Conservation (phyloP, 2,329 filamentous ascomycete species). For the Phoma sp. region DNA sequence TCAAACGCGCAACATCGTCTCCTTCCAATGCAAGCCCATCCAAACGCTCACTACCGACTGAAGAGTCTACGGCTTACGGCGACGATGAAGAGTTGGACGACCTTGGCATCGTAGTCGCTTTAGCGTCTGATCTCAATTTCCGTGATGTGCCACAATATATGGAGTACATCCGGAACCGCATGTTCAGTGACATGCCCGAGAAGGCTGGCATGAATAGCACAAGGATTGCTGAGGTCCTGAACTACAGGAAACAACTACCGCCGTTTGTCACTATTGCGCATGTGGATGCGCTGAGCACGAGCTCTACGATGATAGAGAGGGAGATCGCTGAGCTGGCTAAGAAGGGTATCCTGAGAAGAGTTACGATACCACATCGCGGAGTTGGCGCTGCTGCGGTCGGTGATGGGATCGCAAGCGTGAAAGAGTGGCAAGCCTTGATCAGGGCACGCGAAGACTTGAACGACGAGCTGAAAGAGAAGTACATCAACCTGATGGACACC, state of each 20-base stretch:
- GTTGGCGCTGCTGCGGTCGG: constrained; percentile 64
- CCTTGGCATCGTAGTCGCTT: constrained; percentile 60
- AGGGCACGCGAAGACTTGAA: constrained; percentile 29
- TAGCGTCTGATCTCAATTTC: constrained; percentile 63
- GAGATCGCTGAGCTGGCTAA: constrained; percentile 68
- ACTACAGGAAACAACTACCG: constrained; percentile 65
- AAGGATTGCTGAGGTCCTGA: constrained; percentile 67
- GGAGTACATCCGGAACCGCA: constrained; percentile 63
- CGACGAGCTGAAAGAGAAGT: constrained; percentile 50
- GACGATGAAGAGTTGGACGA: constrained; percentile 62
- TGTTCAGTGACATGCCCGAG: constrained; percentile 69
- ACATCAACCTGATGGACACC: constrained; percentile 58
- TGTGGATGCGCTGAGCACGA: constrained; percentile 66
- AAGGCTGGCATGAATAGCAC: constrained; percentile 67
- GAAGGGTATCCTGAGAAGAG: constrained; percentile 64
- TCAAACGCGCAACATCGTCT: constrained; percentile 44
- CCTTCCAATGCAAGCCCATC: constrained; percentile 46
- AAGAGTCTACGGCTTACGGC: constrained; percentile 32
- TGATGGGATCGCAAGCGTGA: constrained; percentile 67
- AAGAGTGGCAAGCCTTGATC: constrained; percentile 54
- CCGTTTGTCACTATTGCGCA: constrained; percentile 71
- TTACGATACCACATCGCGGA: constrained; percentile 67
- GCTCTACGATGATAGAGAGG: constrained; percentile 69
- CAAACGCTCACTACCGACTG: constrained; percentile 40
- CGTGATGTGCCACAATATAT: constrained; percentile 69